Percentiles rank a stretch among this genome's conserved stretches.
These are phyloP conservation scores for Haemoproteus tartakovskyi DNA, from an alignment of 169 alveolate species.

Conservation along the genomic window DNA sequence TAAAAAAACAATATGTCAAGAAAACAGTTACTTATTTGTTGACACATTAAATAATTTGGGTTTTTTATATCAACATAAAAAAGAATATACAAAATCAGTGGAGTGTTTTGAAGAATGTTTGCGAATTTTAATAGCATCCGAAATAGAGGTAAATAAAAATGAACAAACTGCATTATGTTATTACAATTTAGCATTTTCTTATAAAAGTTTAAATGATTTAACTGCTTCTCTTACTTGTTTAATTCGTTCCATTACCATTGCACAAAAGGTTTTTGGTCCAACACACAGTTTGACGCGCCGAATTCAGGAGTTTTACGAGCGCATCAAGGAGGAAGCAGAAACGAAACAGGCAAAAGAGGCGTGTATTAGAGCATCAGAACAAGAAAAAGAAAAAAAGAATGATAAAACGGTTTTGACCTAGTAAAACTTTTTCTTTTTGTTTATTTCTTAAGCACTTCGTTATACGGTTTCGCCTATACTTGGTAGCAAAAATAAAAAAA, in stretches of 20 bases:
- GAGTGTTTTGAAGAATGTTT: conserved; percentile 59
- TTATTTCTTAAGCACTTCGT: no score
- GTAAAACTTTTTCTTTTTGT: no score
- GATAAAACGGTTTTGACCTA: no score
- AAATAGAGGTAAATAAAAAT: conserved; percentile 27
- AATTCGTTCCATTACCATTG: conserved; percentile 28
- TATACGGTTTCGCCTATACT: no score
- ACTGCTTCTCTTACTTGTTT: conserved; percentile 47
- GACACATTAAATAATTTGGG: conserved; percentile 62
- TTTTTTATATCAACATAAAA: conserved; percentile 32
- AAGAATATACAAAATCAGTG: conserved; percentile 24
- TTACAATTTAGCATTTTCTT: conserved; percentile 57
- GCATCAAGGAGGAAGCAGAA: conserved; percentile 2
- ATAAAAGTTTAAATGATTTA: conserved; percentile 40
- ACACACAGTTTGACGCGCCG: conserved; percentile 42
- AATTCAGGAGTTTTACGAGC: conserved; percentile 11
- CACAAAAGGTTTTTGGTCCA: conserved; percentile 34
- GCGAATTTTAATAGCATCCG: conserved; percentile 33
- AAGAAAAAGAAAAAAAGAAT: no score
- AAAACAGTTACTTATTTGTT: conserved; percentile 44
- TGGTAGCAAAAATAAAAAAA: no score
- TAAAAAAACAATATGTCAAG: conserved; percentile 27
- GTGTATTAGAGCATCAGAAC: background rate
- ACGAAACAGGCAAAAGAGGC: background rate
- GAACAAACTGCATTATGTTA: conserved; percentile 62